Evolutionary conservation across 805 yeast species (phyloP).

Genomic region (Barnettozyma californica): DNA sequence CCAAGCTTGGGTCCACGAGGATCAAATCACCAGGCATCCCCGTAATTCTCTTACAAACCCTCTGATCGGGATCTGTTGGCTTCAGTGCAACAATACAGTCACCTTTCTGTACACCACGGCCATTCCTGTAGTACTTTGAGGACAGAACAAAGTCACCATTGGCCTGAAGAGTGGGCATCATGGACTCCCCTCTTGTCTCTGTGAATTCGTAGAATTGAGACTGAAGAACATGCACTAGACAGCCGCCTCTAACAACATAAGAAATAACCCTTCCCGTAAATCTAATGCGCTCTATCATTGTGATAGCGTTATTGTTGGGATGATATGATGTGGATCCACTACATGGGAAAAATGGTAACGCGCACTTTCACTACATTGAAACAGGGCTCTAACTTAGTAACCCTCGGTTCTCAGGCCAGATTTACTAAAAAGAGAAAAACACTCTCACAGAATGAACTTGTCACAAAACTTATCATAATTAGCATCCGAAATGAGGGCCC

Average conservation of each 20-base stretch:
- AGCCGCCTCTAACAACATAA: conserved; percentile 44
- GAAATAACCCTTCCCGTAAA: conserved; percentile 22
- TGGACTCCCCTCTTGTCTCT: conserved; percentile 87
- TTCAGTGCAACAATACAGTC: conserved; percentile 84
- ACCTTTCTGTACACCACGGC: conserved; percentile 67
- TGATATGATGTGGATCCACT: too few species aligned
- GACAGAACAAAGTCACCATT: conserved; percentile 77
- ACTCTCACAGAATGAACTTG: background rate
- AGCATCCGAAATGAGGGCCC: conserved; percentile 33
- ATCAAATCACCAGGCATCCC: conserved; percentile 96
- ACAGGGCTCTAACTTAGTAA: too few species aligned
- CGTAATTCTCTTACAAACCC: conserved; percentile 89
- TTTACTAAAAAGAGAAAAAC: background rate
- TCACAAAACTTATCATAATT: background rate
- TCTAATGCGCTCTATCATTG: conserved; percentile 13
- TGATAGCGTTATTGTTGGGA: background rate
- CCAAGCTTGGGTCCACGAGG: conserved; percentile 69
- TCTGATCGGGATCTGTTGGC: conserved; percentile 80
- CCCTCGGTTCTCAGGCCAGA: background rate
- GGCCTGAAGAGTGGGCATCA: conserved; percentile 85
- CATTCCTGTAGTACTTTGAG: conserved; percentile 56
- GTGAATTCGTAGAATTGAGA: conserved; percentile 67
- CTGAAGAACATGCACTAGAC: conserved; percentile 61
- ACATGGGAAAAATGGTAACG: too few species aligned
- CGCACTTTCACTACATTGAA: too few species aligned